A percentile compares a stretch with the other conserved stretches of the same genome.
Evolutionary conservation across 352 stramenopile species (phyloP).

Genomic region (Globisporangium paroecandrum): DNA sequence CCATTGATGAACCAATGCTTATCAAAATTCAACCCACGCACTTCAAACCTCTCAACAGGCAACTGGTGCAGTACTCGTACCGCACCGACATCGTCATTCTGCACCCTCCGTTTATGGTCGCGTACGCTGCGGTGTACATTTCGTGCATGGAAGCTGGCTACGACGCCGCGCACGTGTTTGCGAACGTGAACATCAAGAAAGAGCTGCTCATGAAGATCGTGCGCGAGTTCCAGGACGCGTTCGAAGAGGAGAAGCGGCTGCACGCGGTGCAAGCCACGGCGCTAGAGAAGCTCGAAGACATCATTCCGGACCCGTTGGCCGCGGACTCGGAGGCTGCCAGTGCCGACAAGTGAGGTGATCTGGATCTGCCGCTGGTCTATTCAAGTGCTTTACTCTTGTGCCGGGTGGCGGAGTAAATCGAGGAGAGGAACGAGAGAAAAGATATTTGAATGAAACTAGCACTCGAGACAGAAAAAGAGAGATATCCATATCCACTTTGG

Average conservation of each 20-base stretch:
- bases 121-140: conserved; percentile 79
- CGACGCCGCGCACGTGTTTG: conserved; percentile 72
- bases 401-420: not conserved
- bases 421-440: not conserved
- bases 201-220: conserved; percentile 80
- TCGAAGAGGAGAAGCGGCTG: conserved; percentile 74
- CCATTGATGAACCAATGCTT: not conserved
- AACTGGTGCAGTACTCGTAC: conserved; percentile 87
- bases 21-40: not conserved
- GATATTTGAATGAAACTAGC: not conserved
- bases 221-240: conserved; percentile 65
- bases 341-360: conserved; percentile 23
- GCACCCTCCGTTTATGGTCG: conserved; percentile 86
- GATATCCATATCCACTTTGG: not conserved
- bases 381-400: not conserved
- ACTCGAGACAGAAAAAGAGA: not conserved
- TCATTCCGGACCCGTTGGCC: conserved; percentile 59
- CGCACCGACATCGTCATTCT: conserved; percentile 84
- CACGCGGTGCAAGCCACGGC: conserved; percentile 54
- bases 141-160: conserved; percentile 74
- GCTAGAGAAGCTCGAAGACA: conserved; percentile 77
- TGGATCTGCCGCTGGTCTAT: not conserved
- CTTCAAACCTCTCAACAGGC: conserved; percentile 32
- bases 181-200: conserved; percentile 78
- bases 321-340: conserved; percentile 18